A percentile compares a stretch with the other conserved stretches of the same genome.
These are phyloP conservation scores for Hymenotorrendiella dingleyae DNA, from an alignment of 2,329 filamentous ascomycete genomes.

Conservation along the genomic window DNA sequence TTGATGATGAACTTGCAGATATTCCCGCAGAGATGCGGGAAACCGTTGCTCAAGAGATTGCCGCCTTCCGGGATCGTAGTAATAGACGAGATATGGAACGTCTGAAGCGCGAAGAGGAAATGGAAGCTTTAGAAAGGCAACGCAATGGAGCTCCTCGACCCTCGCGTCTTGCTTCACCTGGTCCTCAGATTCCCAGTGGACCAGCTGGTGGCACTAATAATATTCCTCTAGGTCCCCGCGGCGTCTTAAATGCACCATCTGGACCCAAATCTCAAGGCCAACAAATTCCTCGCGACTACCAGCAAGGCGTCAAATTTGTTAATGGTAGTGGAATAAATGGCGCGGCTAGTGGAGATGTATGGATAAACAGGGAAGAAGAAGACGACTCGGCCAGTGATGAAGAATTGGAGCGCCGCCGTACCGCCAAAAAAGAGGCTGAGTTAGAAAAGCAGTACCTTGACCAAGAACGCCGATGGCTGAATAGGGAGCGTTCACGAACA, in stretches of 20 bases:
- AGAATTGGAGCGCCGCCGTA: slow-evolving; percentile 69
- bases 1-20: slow-evolving; percentile 90
- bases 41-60: slow-evolving; percentile 88
- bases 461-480: slow-evolving; percentile 84
- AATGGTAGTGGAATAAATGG: slow-evolving; percentile 68
- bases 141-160: slow-evolving; percentile 60
- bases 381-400: slow-evolving; percentile 83
- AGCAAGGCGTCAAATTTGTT: slow-evolving; percentile 75
- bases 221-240: slow-evolving; percentile 69
- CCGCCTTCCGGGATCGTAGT: slow-evolving; percentile 87
- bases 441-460: slow-evolving; percentile 77
- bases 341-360: slow-evolving; percentile 36
- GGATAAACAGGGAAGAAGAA: slow-evolving; percentile 67
- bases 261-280: slow-evolving; percentile 57
- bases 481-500: slow-evolving; percentile 76
- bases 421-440: slow-evolving; percentile 67
- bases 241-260: slow-evolving; percentile 69
- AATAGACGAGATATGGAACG: slow-evolving; percentile 85
- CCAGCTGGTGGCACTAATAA: slow-evolving; percentile 62
- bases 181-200: slow-evolving; percentile 46
- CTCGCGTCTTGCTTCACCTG: slow-evolving; percentile 67
- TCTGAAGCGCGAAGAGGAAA: slow-evolving; percentile 80
- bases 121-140: slow-evolving; percentile 78
- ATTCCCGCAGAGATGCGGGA: slow-evolving; percentile 96
- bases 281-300: slow-evolving; percentile 65